These are phyloP conservation scores for Nannizziopsis barbatae DNA, from an alignment of 2,329 filamentous ascomycete species.

Conservation along the genomic window DNA sequence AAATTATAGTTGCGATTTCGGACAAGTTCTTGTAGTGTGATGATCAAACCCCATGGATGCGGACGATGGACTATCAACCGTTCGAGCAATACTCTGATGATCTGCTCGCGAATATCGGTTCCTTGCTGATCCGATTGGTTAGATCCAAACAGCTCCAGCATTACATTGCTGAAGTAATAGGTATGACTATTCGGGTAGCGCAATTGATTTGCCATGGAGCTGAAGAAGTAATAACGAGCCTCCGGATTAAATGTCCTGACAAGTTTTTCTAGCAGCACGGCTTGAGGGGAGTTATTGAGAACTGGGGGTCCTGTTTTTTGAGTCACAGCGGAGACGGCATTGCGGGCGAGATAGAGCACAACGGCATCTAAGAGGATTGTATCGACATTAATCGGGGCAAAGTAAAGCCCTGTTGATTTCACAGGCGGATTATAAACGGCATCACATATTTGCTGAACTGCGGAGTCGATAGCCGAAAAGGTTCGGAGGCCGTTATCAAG, in stretches of 20 bases:
- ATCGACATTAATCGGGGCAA: conserved; percentile 58
- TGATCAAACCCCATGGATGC: conserved; percentile 89
- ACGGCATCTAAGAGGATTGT: conserved; percentile 64
- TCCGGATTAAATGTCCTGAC: conserved; percentile 64
- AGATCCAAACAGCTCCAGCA: conserved; percentile 73
- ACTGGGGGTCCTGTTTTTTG: conserved; percentile 48
- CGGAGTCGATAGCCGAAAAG: conserved; percentile 56
- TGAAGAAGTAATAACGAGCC: conserved; percentile 71
- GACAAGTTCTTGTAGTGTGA: conserved; percentile 75
- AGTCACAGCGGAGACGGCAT: conserved; percentile 51
- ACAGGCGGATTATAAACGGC: conserved; percentile 52
- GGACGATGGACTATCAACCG: conserved; percentile 78
- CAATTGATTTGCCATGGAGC: conserved; percentile 80
- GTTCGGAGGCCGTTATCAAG: conserved; percentile 43
- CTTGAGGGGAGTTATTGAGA: conserved; percentile 58
- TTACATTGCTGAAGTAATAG: conserved; percentile 77
- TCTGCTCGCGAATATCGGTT: conserved; percentile 74
- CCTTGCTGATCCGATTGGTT: conserved; percentile 61
- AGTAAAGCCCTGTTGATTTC: conserved; percentile 54
- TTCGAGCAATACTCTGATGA: conserved; percentile 79
- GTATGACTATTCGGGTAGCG: conserved; percentile 83
- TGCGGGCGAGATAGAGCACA: conserved; percentile 68
- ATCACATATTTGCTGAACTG: conserved; percentile 62
- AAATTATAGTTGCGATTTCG: conserved; percentile 87
- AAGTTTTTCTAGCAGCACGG: conserved; percentile 62